Conservation (phyloP, 2,329 filamentous ascomycete genomes). For the Coleophoma crateriformis region DNA sequence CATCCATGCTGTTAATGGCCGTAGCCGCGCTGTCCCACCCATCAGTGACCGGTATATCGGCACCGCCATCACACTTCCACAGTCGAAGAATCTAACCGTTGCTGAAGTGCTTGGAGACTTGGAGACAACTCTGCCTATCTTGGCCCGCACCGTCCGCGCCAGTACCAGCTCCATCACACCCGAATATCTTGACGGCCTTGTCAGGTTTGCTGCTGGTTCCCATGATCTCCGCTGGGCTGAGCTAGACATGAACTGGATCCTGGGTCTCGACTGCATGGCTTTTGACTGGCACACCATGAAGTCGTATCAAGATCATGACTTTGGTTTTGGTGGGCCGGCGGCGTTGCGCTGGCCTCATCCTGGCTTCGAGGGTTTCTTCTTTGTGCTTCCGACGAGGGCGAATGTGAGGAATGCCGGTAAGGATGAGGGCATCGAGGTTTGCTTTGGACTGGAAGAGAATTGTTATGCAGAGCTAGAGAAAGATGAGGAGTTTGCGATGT, state of each 20-base stretch:
- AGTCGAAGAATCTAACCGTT: constrained; percentile 6
- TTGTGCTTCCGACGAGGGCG: constrained; percentile 13
- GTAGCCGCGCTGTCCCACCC: constrained; percentile 15
- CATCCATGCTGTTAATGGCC: constrained; percentile 20
- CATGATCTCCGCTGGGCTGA: constrained; percentile 5
- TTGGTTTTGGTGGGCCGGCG: constrained; percentile 21
- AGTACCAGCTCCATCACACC: constrained; percentile 18
- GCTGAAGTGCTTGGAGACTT: constrained; percentile 5
- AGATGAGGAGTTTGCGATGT: constrained; percentile 10
- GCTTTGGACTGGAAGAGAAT: constrained; percentile 12
- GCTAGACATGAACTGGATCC: constrained; percentile 12
- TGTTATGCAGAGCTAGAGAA: constrained; percentile 12
- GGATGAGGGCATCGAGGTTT: constrained; percentile 18
- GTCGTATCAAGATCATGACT: constrained; percentile 21
- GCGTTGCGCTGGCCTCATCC: constrained; percentile 15
- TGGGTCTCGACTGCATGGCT: constrained; percentile 20
- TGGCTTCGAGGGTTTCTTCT: constrained; percentile 14
- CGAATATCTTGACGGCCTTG: constrained; percentile 13
- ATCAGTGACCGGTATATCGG: constrained; percentile 19
- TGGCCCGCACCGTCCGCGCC: constrained; percentile 17
- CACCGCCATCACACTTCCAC: constrained; percentile 15
- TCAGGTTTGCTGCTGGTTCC: constrained; percentile 18
- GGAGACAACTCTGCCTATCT: constrained; percentile 8
- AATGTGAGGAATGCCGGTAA: constrained; percentile 1
- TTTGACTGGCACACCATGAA: constrained; percentile 22